phyloP scores from a whole-genome alignment of 768 basidiomycete species.

The Mycena amicta region DNA sequence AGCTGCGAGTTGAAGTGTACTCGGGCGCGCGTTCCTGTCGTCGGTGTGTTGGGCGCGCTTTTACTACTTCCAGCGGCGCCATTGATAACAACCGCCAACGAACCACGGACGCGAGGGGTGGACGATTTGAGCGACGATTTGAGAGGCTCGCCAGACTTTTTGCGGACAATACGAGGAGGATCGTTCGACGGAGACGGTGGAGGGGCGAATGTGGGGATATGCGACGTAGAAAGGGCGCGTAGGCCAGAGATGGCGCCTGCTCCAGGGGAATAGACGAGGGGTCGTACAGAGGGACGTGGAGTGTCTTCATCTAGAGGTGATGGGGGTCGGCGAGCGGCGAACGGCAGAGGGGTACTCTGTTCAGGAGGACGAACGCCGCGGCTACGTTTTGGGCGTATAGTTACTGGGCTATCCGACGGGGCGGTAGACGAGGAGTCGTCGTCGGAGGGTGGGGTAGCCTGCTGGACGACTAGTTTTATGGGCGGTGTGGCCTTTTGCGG shows the following conservation, averaged over 20 bases:
- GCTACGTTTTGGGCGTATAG: slow-evolving; percentile 40
- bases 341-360: slow-evolving; percentile 46
- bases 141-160: slow-evolving; percentile 93
- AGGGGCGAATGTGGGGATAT: slow-evolving; percentile 28
- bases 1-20: slow-evolving; percentile 93
- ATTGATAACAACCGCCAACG: slow-evolving; percentile 55
- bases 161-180: slow-evolving; percentile 64
- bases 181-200: slow-evolving; percentile 28
- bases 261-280: slow-evolving; percentile 44
- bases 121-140: slow-evolving; percentile 87
- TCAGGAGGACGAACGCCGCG: slow-evolving; percentile 41
- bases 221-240: slow-evolving; percentile 39
- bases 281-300: slow-evolving; percentile 32
- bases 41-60: slow-evolving; percentile 84
- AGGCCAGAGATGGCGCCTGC: slow-evolving; percentile 25
- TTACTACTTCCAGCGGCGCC: slow-evolving; percentile 47
- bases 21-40: slow-evolving; percentile 76
- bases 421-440: slow-evolving; percentile 38
- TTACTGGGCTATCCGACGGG: slow-evolving; percentile 39
- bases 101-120: slow-evolving; percentile 51
- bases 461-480: slow-evolving; percentile 32
- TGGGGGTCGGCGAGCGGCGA: slow-evolving; percentile 23
- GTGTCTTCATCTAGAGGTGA: slow-evolving; percentile 29
- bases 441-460: slow-evolving; percentile 31
- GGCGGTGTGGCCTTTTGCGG: slow-evolving; percentile 22